A percentile compares a stretch with the other conserved stretches of the same genome.
Evolutionary conservation across 345 rosid species (phyloP).

Genomic region (Angophora floribunda): DNA sequence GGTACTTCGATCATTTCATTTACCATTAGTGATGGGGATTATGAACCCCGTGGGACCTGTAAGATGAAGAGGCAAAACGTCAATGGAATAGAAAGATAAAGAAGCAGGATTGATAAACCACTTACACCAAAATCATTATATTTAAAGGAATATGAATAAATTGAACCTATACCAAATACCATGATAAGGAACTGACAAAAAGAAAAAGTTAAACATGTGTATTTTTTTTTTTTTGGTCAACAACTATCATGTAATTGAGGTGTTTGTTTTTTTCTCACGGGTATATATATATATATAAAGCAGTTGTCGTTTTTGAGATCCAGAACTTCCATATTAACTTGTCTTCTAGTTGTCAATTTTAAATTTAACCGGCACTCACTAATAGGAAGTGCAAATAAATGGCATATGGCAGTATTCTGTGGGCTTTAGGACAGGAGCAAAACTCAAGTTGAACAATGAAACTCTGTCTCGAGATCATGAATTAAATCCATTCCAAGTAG

Average conservation of each 20-base stretch:
- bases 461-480: neutral
- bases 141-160: neutral
- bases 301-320: neutral
- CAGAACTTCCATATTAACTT: neutral
- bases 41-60: neutral
- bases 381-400: neutral
- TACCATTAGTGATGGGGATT: neutral
- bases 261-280: neutral
- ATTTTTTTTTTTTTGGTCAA: neutral
- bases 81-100: neutral
- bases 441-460: neutral
- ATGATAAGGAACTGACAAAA: neutral
- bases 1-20: neutral
- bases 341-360: neutral
- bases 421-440: neutral
- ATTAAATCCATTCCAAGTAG: neutral
- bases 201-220: neutral
- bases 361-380: neutral
- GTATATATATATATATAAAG: neutral
- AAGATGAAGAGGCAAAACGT: neutral
- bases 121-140: neutral
- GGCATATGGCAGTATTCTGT: neutral
- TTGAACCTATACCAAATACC: neutral
- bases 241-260: neutral
- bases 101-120: neutral